Evolutionary conservation across 2,329 filamentous ascomycete species (phyloP).

Genomic region (Keithomyces neogunnii): DNA sequence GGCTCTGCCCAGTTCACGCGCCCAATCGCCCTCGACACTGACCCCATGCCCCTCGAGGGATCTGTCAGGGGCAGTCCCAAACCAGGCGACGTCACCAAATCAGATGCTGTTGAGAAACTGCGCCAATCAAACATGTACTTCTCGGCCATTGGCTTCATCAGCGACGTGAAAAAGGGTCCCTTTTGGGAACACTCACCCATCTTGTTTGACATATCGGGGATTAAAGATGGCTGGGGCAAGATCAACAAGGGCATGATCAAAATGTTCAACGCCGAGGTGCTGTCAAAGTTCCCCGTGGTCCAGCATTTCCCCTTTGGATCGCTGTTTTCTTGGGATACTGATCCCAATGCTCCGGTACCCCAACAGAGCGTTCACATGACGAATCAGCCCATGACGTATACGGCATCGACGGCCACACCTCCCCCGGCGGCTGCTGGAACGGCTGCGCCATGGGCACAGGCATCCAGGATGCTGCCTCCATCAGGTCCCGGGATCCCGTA

Average conservation of each 20-base stretch:
- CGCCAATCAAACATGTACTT: constrained; percentile 79
- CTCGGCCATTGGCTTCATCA: constrained; percentile 90
- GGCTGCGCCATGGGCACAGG: constrained; percentile 36
- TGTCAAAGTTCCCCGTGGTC: constrained; percentile 96
- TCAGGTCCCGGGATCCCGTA: constrained; percentile 29
- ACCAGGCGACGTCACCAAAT: constrained; percentile 59
- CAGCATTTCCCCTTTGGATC: constrained; percentile 86
- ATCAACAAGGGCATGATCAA: constrained; percentile 99
- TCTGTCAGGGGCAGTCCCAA: constrained; percentile 65
- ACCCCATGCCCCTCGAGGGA: constrained; percentile 66
- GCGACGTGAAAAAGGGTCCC: constrained; percentile 90
- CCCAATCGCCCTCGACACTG: constrained; percentile 52
- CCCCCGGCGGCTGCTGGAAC: constrained; percentile 22
- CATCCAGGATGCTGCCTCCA: constrained; percentile 28
- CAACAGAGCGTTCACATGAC: constrained; percentile 46
- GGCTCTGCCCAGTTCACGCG: constrained; percentile 85
- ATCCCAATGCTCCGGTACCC: constrained; percentile 48
- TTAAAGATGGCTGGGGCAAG: constrained; percentile 92
- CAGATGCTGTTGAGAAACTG: constrained; percentile 55
- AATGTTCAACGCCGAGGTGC: constrained; percentile 96
- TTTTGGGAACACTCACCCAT: constrained; percentile 98
- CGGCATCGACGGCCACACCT: neutral
- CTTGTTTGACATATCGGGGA: constrained; percentile 86
- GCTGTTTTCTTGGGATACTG: constrained; percentile 67
- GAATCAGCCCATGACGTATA: constrained; percentile 36